Percentiles rank a stretch among this genome's conserved stretches.
Conservation (phyloP, 305 asterid species). For the Fraxinus sp. region DNA sequence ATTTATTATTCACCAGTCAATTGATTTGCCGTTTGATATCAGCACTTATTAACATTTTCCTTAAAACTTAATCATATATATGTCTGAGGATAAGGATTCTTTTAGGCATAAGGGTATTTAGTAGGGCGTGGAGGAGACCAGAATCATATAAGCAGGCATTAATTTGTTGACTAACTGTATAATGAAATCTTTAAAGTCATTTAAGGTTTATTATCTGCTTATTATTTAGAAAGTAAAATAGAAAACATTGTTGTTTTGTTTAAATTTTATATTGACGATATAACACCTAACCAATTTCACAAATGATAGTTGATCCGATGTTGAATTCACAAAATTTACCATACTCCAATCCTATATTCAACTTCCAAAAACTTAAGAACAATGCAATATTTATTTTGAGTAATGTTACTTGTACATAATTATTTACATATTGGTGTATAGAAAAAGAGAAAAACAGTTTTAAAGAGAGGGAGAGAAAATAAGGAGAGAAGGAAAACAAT, state of each 20-base stretch:
- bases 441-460: neutral
- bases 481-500: too few species aligned
- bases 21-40: neutral
- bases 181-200: neutral
- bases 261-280: neutral
- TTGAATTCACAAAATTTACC: too few species aligned
- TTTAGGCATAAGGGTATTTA: neutral
- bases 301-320: neutral
- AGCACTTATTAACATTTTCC: neutral
- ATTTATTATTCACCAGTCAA: neutral
- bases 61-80: neutral
- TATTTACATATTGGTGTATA: too few species aligned
- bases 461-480: neutral
- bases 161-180: neutral
- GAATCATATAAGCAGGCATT: conserved; percentile 15
- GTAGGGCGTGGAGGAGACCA: conserved; percentile 19
- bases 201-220: neutral
- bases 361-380: neutral
- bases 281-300: neutral
- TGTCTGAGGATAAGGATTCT: conserved; percentile 5
- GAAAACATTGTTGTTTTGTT: neutral
- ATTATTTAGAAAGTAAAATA: neutral
- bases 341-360: neutral
- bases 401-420: neutral
- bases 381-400: neutral